Percentiles rank a stretch among this genome's conserved stretches.
Evolutionary conservation across 1,284 basidiomycete genomes (phyloP).

Genomic region (Ustilago hordei): DNA sequence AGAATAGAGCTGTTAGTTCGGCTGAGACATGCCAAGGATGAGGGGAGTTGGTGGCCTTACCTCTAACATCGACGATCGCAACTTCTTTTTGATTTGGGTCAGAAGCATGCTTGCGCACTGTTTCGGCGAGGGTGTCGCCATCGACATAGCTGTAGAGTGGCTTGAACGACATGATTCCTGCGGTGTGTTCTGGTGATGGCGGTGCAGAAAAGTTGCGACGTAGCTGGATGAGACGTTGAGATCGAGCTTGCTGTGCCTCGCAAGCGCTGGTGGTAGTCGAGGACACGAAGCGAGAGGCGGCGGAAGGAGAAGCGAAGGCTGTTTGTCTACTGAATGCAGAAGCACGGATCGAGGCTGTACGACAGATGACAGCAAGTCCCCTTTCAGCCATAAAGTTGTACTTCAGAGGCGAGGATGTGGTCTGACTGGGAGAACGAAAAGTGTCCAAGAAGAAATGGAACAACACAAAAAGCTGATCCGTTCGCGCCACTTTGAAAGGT

Average conservation of each 20-base stretch:
- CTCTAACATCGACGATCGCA: conserved; percentile 65
- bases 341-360: not conserved
- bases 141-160: conserved; percentile 61
- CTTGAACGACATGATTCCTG: conserved; percentile 49
- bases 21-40: not conserved
- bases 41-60: conserved; percentile 22
- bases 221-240: conserved; percentile 21
- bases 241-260: conserved; percentile 9
- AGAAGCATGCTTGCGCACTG: conserved; percentile 31
- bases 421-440: not conserved
- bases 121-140: conserved; percentile 50
- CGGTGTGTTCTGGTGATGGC: not conserved
- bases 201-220: conserved; percentile 32
- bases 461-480: conserved; percentile 2
- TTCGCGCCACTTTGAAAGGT: conserved; percentile 20
- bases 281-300: not conserved
- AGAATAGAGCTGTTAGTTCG: too few relatives aligned
- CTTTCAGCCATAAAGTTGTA: not conserved
- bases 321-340: not conserved
- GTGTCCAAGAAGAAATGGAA: not conserved
- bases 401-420: not conserved
- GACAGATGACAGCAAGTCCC: not conserved
- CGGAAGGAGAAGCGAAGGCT: not conserved
- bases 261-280: not conserved
- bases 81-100: conserved; percentile 39